phyloP scores from a whole-genome alignment of 2,329 filamentous ascomycete species.

The Aspergillus oerlinghausenensis region DNA sequence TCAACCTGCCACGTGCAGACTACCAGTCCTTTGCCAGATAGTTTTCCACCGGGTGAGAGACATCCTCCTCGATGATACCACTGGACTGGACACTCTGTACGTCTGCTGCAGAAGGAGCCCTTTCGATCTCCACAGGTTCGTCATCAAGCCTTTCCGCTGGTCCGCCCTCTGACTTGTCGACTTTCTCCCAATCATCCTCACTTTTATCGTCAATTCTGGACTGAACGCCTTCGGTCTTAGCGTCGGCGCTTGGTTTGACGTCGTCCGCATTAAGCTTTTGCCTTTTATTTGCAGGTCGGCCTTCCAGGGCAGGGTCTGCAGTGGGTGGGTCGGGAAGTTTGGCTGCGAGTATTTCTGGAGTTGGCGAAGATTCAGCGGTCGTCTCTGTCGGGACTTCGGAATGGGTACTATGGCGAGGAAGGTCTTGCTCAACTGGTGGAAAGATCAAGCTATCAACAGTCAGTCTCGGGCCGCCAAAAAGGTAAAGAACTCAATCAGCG shows the following conservation, averaged over 20 bases:
- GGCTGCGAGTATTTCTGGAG: slow-evolving; percentile 32
- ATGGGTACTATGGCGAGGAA: slow-evolving; percentile 11
- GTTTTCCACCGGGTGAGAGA: slow-evolving; percentile 17
- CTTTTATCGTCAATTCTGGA: slow-evolving; percentile 22
- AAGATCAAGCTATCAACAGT: slow-evolving; percentile 42
- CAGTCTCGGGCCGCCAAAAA: not conserved
- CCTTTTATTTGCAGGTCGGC: slow-evolving; percentile 45
- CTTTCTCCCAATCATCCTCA: slow-evolving; percentile 39
- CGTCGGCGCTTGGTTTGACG: slow-evolving; percentile 1
- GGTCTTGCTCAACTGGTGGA: slow-evolving; percentile 41
- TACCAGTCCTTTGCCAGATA: slow-evolving; percentile 19
- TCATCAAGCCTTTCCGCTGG: slow-evolving; percentile 26
- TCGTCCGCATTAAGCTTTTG: slow-evolving; percentile 33
- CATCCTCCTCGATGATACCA: slow-evolving; percentile 23
- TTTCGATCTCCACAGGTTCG: slow-evolving; percentile 30
- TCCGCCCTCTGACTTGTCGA: slow-evolving; percentile 25
- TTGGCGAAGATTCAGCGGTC: slow-evolving; percentile 24
- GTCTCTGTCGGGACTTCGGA: slow-evolving; percentile 10
- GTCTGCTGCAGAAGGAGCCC: slow-evolving; percentile 26
- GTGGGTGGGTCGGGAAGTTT: slow-evolving; percentile 48
- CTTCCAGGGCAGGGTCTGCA: slow-evolving; percentile 41
- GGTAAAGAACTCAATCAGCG: not conserved
- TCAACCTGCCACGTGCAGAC: not conserved
- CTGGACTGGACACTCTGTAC: slow-evolving; percentile 35
- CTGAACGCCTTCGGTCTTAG: slow-evolving; percentile 3